Conservation (phyloP, 2,329 filamentous ascomycete genomes). For the Monilinia fructigena region DNA sequence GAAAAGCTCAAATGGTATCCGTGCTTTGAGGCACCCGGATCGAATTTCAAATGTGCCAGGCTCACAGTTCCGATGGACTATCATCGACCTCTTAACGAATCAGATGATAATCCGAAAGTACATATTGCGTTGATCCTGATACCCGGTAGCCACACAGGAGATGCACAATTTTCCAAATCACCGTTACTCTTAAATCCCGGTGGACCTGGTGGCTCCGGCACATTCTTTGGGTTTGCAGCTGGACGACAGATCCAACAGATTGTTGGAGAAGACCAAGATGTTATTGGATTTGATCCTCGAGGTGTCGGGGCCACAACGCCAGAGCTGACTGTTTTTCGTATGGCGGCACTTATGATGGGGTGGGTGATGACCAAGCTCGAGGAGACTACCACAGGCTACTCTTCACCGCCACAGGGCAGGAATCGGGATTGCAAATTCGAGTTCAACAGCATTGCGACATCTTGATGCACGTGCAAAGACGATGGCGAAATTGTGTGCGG, state of each 20-base stretch:
- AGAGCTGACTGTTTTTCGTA: constrained; percentile 51
- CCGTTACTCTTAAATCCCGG: constrained; percentile 49
- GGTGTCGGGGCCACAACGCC: constrained; percentile 53
- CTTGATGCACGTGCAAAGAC: constrained; percentile 46
- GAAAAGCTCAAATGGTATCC: constrained; percentile 47
- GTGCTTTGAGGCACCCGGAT: constrained; percentile 39
- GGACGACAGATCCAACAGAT: constrained; percentile 41
- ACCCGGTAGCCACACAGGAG: constrained; percentile 29
- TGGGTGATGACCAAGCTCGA: constrained; percentile 43
- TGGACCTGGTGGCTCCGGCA: constrained; percentile 48
- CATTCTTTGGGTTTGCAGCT: constrained; percentile 34
- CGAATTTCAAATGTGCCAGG: constrained; percentile 44
- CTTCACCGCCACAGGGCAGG: constrained; percentile 26
- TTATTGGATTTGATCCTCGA: constrained; percentile 51
- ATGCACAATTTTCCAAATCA: constrained; percentile 40
- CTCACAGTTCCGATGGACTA: constrained; percentile 51
- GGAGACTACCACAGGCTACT: constrained; percentile 38
- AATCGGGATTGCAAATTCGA: constrained; percentile 48
- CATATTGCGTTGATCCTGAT: constrained; percentile 35
- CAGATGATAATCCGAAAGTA: constrained; percentile 35
- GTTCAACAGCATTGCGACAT: constrained; percentile 48
- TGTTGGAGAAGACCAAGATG: constrained; percentile 45
- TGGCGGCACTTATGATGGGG: constrained; percentile 36
- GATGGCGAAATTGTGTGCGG: constrained; percentile 46
- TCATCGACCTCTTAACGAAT: constrained; percentile 43